A percentile compares a stretch with the other conserved stretches of the same genome.
phyloP scores from a whole-genome alignment of 257 asterid genomes.

The Solanum sejunctum region DNA sequence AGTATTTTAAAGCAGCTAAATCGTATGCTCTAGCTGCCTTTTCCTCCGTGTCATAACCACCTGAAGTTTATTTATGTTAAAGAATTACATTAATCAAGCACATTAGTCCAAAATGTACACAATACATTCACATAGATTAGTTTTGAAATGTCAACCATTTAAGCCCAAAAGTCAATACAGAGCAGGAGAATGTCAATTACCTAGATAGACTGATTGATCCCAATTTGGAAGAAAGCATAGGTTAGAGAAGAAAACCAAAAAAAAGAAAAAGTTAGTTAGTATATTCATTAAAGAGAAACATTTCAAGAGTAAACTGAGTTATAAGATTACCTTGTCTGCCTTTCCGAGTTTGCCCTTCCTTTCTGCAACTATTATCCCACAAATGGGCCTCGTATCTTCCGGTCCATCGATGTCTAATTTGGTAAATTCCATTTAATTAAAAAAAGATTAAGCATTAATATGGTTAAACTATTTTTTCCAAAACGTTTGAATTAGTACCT shows the following conservation, averaged over 20 bases:
- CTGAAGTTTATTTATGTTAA: conserved; percentile 5
- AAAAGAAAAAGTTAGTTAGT: background rate
- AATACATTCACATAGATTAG: background rate
- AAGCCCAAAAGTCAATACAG: background rate
- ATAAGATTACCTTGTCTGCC: conserved; percentile 57
- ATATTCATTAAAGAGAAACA: background rate
- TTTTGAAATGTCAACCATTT: background rate
- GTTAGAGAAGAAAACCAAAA: background rate
- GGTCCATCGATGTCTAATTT: conserved; percentile 69
- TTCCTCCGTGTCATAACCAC: conserved; percentile 88
- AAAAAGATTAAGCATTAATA: background rate
- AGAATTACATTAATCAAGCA: background rate
- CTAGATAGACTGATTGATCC: conserved; percentile 48
- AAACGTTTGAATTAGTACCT: conserved; percentile 20
- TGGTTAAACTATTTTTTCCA: background rate
- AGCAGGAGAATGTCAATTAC: conserved; percentile 15
- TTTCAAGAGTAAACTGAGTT: too few species aligned
- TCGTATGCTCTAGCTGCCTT: conserved; percentile 89
- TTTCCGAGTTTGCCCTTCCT: conserved; percentile 84
- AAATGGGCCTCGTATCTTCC: conserved; percentile 87
- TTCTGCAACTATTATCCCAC: conserved; percentile 79
- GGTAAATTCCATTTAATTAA: background rate
- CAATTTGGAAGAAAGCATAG: background rate
- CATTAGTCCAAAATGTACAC: background rate
- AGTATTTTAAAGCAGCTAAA: conserved; percentile 82